Base-by-base conservation (phyloP, 805 yeast genomes). In the Kluyveromyces starmeri region DNA sequence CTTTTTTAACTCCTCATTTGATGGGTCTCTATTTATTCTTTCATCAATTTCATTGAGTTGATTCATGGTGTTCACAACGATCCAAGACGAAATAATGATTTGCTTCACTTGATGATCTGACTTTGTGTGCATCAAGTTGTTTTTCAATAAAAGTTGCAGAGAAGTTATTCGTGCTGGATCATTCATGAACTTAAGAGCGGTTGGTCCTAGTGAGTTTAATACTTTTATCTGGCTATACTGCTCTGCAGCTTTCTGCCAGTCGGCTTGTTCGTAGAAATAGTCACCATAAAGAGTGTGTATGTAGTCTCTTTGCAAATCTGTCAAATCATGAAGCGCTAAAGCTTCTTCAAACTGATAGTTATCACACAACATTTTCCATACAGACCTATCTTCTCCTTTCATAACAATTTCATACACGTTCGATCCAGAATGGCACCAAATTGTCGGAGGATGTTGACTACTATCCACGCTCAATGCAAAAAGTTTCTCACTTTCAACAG, bases 361-460 rank as follows among this genome's bases (percentile, higher is more conserved):
- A 3, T 65, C 67, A n/a, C 77, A 51, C 47, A 78, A 55, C 1
- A 72, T 62, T 35, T 70, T 71, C 95, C 96, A 84, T 3, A 88
- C 76, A 17, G 81, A 81, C 4, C 69, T 62, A 4, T 76, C 65
- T 53, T 89, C 96, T 48, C 80, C 70, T 22, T 68, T 68, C 9
- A 83, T 62, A 7, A 79, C 67, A 5, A 92, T 58, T 52, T 92
- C 98, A 50, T 70, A 82, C 7, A 92, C 73, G 32, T 65, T 66
- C 4, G 59, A 50, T 9, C 61, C 55, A 0, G 92, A 73, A 46
- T 64, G 83, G 3, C 82, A 56, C 98, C 98, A 92, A 46, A 64
- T 82, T 0, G 97, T 58, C 7, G 49, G 46, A 4, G 43, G 42
- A 1, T 64, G 50, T 28, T 58, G 57, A 4, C 55, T 39, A 34